Evolutionary conservation across 345 rosid genomes (phyloP).

Genomic region (Eutrema yunnanense): DNA sequence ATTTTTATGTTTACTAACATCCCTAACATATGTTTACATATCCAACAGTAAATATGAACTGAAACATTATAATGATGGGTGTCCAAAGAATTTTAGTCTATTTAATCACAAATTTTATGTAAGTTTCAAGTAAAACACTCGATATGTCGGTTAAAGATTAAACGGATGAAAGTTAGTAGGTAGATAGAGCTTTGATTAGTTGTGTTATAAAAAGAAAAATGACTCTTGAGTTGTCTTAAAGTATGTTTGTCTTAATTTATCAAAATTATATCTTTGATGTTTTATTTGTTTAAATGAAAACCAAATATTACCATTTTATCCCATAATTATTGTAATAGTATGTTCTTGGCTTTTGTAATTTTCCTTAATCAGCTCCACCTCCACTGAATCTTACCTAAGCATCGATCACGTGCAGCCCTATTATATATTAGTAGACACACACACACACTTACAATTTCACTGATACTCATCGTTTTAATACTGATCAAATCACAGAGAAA

Average conservation of each 20-base stretch:
- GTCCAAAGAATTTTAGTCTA: neutral
- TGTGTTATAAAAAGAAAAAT: neutral
- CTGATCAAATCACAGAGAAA: slow-evolving; percentile 14
- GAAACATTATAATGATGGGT: neutral
- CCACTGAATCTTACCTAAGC: slow-evolving; percentile 31
- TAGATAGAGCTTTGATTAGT: neutral
- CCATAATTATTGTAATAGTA: neutral
- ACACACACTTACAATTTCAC: neutral
- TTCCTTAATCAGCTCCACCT: slow-evolving; percentile 16
- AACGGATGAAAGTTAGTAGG: neutral
- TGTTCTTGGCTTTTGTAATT: neutral
- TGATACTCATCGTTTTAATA: neutral
- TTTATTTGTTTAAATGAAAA: neutral
- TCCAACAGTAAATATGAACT: neutral
- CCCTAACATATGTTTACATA: neutral
- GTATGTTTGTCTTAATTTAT: neutral
- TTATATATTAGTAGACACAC: neutral
- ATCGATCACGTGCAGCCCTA: slow-evolving; percentile 27
- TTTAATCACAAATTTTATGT: neutral
- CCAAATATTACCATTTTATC: neutral
- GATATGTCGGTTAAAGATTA: neutral
- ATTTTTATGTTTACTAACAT: neutral
- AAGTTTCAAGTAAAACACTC: neutral
- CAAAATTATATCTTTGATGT: neutral
- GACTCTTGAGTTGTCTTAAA: slow-evolving; percentile 14